Evolutionary conservation across 1,139 yeast genomes (phyloP).

Genomic region (Nakaseomyces bracarensis): DNA sequence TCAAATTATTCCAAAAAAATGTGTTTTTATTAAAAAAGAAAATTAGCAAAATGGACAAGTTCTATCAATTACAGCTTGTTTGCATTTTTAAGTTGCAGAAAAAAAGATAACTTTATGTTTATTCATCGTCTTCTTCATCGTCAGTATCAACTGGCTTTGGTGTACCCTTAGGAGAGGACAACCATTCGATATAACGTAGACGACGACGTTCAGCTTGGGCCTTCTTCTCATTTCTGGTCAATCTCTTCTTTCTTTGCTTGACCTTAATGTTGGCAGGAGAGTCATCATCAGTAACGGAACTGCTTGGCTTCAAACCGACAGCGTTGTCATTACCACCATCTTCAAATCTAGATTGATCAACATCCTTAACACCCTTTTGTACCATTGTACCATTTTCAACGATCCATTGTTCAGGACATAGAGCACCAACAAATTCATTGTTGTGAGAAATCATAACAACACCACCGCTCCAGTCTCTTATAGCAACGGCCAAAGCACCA

Average conservation of each 20-base stretch:
- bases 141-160: constrained; percentile 92
- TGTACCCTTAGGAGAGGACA: constrained; percentile 93
- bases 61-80: constrained; percentile 1
- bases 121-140: constrained; percentile 59
- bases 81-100: constrained; percentile 3
- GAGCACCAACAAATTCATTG: constrained; percentile 92
- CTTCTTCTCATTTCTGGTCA: constrained; percentile 95
- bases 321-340: constrained; percentile 53
- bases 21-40: neutral
- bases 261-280: constrained; percentile 96
- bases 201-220: constrained; percentile 89
- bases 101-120: constrained; percentile 8
- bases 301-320: constrained; percentile 37
- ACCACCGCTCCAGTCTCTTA: constrained; percentile 97
- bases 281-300: constrained; percentile 57
- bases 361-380: constrained; percentile 69
- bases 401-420: constrained; percentile 98
- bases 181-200: constrained; percentile 89
- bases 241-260: constrained; percentile 84
- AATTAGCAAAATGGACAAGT: neutral
- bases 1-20: neutral
- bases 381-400: constrained; percentile 88
- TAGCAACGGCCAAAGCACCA: constrained; percentile 95
- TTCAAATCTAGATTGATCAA: constrained; percentile 73
- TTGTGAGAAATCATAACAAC: constrained; percentile 98